phyloP scores from a whole-genome alignment of 1,139 yeast genomes.

The Debaryomyces fabryi region DNA sequence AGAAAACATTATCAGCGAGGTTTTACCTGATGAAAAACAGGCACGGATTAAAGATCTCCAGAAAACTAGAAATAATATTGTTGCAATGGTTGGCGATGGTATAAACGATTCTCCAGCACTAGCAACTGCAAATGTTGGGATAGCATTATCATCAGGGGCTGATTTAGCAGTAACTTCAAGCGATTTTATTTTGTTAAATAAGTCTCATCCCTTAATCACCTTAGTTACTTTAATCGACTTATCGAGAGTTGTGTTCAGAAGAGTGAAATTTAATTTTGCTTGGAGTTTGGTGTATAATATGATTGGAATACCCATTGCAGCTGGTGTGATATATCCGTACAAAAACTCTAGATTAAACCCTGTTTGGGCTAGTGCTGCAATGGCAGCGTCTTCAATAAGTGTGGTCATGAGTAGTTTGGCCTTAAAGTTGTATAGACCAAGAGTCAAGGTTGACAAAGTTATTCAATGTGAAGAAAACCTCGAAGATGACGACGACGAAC shows the following conservation, averaged over 20 bases:
- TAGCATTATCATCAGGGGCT: constrained; percentile 61
- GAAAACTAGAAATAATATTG: constrained; percentile 32
- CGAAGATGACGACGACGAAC: constrained; percentile 13
- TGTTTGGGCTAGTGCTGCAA: constrained; percentile 69
- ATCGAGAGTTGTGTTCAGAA: constrained; percentile 47
- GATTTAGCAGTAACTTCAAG: constrained; percentile 61
- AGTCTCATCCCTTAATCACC: constrained; percentile 49
- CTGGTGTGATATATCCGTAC: constrained; percentile 63
- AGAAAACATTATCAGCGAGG: constrained; percentile 67
- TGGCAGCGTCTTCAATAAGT: constrained; percentile 64
- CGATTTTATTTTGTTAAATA: constrained; percentile 56
- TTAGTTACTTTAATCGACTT: constrained; percentile 51
- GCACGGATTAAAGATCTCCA: constrained; percentile 59
- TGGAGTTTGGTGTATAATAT: constrained; percentile 55
- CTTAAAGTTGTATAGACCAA: constrained; percentile 49
- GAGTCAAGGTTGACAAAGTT: constrained; percentile 24
- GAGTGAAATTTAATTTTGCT: constrained; percentile 60
- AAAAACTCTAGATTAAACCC: constrained; percentile 56
- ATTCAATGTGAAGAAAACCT: constrained; percentile 12
- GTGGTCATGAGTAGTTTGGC: constrained; percentile 61
- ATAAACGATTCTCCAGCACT: constrained; percentile 67
- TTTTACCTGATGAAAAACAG: constrained; percentile 73
- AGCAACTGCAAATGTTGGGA: constrained; percentile 60
- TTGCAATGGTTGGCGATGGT: constrained; percentile 69
- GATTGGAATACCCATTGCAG: constrained; percentile 63